Evolutionary conservation across 768 basidiomycete species (phyloP), one percentile per base, ranked within the genome.

Genomic region (Floccularia luteovirens): DNA sequence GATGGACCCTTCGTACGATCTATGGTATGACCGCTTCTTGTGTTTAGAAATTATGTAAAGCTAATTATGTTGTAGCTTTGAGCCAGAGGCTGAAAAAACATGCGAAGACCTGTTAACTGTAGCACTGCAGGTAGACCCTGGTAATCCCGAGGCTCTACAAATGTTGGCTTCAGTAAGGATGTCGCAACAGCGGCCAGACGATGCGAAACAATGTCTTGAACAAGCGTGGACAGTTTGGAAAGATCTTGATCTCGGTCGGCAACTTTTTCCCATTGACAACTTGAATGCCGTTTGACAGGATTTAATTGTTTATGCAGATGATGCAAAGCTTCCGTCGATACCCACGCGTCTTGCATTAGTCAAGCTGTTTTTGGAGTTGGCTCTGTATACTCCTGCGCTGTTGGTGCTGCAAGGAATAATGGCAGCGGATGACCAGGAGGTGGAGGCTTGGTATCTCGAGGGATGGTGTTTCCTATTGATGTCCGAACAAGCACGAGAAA

Each of bases 381-480:
- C 67, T 2, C 63, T 84, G 3, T 86, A 77, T 54, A 65, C 79
- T 0, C 77, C 80, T 19, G 90, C 90, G 1, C 61, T 93, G 4
- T 59, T 81, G 8, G 78, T 92, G 11, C 60, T 94, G 20, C 77
- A 87, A 31, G 86, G 83, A 10, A 70, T 92, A 7, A 79, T 92
- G 60, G 74, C 82, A 7, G 61, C 79, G 0, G 90, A 93, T 57
- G 87, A 91, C 48, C 74, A 88, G 53, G 83, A 89, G 39, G 81
- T 91, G 10, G 90, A 93, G 50, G 91, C 82, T 1, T 93, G 91
- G 82, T 94, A 94, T 54, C 75, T 94, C 21, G 90, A 93, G 59
- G 91, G 90, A 39, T 96, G 90, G 90, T 84, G 86, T 47, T 90
- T 88, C 69, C 90, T 79, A 64, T 63, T 93, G 33, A 79, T 87